Evolutionary conservation across 768 basidiomycete genomes (phyloP).

Genomic region (Mycena amicta): DNA sequence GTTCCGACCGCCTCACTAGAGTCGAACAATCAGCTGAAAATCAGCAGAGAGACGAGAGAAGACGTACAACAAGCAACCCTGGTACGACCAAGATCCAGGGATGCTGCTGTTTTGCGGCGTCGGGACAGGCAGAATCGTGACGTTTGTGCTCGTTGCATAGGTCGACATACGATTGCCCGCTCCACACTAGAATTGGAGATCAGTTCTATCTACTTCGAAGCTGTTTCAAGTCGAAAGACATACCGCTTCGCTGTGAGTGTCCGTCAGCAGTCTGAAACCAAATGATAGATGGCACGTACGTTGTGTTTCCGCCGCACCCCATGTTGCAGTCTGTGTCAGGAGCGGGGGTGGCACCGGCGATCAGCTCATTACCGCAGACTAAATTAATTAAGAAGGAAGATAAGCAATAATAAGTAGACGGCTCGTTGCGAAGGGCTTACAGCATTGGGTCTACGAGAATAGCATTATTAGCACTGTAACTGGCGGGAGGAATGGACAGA

Average conservation of each 20-base stretch:
- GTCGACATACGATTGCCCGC: slow-evolving; percentile 73
- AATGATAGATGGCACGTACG: slow-evolving; percentile 43
- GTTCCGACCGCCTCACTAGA: background rate
- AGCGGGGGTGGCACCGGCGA: slow-evolving; percentile 58
- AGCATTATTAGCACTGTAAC: too few relatives aligned
- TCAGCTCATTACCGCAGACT: slow-evolving; percentile 74
- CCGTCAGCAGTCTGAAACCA: slow-evolving; percentile 4
- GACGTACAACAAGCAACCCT: slow-evolving; percentile 67
- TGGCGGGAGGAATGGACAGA: too few relatives aligned
- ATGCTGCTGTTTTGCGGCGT: slow-evolving; percentile 54
- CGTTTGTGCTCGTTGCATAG: slow-evolving; percentile 49
- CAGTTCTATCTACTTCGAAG: slow-evolving; percentile 40
- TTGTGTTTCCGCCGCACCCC: slow-evolving; percentile 69
- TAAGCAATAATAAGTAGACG: too few relatives aligned
- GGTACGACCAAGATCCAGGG: slow-evolving; percentile 57
- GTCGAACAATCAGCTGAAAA: background rate
- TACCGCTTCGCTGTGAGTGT: slow-evolving; percentile 11
- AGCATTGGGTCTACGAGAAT: slow-evolving; percentile 1
- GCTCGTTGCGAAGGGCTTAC: slow-evolving; percentile 43
- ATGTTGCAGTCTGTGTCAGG: slow-evolving; percentile 63
- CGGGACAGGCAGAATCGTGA: slow-evolving; percentile 64
- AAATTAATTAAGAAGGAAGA: too few relatives aligned
- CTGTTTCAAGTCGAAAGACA: background rate
- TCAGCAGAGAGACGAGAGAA: background rate
- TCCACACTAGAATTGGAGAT: slow-evolving; percentile 47